phyloP scores from a whole-genome alignment of 192 early-diverging fungal genomes.

The Dissophora globulifera region DNA sequence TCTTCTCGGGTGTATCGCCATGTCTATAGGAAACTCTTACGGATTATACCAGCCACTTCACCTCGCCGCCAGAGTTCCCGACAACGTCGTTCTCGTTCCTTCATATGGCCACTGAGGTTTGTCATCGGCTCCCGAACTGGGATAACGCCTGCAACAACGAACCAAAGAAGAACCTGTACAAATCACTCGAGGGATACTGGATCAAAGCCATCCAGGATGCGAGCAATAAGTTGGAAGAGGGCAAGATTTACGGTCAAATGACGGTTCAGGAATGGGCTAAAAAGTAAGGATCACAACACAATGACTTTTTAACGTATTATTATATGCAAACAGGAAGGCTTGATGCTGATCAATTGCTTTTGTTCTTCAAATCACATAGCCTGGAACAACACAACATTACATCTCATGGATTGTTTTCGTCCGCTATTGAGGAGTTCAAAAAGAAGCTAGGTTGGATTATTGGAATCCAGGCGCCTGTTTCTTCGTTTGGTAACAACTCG shows the following conservation, averaged over 20 bases:
- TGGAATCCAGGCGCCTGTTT: constrained; percentile 55
- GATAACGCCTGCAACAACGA: constrained; percentile 76
- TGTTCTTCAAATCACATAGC: no score
- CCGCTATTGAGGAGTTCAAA: constrained; percentile 70
- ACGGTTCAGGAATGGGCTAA: constrained; percentile 88
- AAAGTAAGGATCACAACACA: constrained; percentile 70
- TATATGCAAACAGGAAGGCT: no score
- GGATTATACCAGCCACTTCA: constrained; percentile 81
- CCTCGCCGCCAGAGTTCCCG: constrained; percentile 84
- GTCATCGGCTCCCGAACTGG: constrained; percentile 85
- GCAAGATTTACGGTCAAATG: constrained; percentile 82
- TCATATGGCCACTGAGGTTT: constrained; percentile 76
- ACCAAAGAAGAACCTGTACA: constrained; percentile 71
- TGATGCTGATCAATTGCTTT: no score
- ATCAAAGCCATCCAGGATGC: constrained; percentile 79
- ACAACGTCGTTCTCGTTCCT: constrained; percentile 83
- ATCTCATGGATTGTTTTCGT: constrained; percentile 68
- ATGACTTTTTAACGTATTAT: no score
- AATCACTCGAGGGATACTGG: constrained; percentile 80
- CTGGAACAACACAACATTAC: constrained; percentile 71
- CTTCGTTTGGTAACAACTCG: constrained; percentile 1
- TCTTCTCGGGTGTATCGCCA: no score
- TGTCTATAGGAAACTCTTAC: constrained; percentile 67
- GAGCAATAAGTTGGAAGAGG: constrained; percentile 74
- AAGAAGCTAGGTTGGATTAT: constrained; percentile 78